Conservation (phyloP, 169 alveolate genomes). For the Eimeria mitis region DNA sequence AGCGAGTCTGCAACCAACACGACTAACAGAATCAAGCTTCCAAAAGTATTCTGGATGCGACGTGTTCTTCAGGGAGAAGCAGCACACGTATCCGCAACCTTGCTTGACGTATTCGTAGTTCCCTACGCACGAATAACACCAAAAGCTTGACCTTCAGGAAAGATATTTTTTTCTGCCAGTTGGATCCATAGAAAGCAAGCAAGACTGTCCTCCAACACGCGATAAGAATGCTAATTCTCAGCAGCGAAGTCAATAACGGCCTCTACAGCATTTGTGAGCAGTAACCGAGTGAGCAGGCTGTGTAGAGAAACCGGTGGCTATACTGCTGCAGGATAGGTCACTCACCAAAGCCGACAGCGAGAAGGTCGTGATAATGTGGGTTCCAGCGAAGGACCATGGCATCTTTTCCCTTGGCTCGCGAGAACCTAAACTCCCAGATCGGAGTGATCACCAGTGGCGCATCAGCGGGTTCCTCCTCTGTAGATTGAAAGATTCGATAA, state of each 20-base stretch:
- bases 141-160: background rate
- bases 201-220: background rate
- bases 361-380: slow-evolving; percentile 95
- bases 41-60: slow-evolving; percentile 95
- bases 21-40: slow-evolving; percentile 91
- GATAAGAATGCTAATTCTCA: background rate
- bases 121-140: slow-evolving; percentile 80
- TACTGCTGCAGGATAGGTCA: background rate
- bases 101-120: slow-evolving; percentile 92
- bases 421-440: slow-evolving; percentile 83
- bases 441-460: slow-evolving; percentile 33
- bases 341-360: slow-evolving; percentile 96
- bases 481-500: slow-evolving; percentile 34
- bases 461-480: slow-evolving; percentile 47
- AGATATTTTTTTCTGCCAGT: background rate
- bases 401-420: slow-evolving; percentile 83
- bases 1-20: background rate
- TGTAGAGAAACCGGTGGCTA: background rate
- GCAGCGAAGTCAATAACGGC: background rate
- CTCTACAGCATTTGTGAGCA: background rate
- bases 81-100: slow-evolving; percentile 95
- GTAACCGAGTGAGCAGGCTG: background rate
- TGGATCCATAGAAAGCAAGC: background rate
- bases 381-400: slow-evolving; percentile 95
- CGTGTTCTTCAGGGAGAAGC: slow-evolving; percentile 95